Base-by-base conservation (phyloP, 345 rosid species). In the Geranium rotundifolium region DNA sequence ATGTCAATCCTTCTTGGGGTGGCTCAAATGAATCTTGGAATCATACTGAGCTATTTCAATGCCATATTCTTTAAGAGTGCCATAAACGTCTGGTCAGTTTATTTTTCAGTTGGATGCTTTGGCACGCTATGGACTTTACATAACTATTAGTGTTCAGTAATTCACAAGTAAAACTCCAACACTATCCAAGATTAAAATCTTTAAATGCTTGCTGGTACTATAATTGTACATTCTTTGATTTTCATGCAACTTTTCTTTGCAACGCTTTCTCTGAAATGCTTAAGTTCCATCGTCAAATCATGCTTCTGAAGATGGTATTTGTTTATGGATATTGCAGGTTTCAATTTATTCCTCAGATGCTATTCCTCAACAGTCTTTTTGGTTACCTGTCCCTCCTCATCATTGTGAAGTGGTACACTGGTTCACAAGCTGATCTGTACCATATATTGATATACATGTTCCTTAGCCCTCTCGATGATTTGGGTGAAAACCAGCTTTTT, bases 1-100 rank as follows among this genome's bases (percentile, higher is more conserved):
- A 85, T 93, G 96, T 93, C 99, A 29, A 93, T 90, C 74, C 95
- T 93, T 65, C 76, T 90, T 49, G 99, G 99, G 77, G 96, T 93
- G 70, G 73, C 92, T 63, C 99, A 90, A 73, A 93, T 93, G 99
- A 88, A 93, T 80, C 99, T 93, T 54, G 99, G 97, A 66, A 88
- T 90, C 69, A 70, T 93, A 56, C 64, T 93, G 85, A 93, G 99
- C 80, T 93, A 66, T 73, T 86, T 80, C 67, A 93, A 93, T 79
- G 99, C 97, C 62, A 63, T 31, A 63, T 93, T 86, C 83, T 93
- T 90, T 55, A 54, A 68, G 27, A 85, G 70, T 52, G 57, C 77
- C 57, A 34, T 34, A 5, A 34, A 34, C 10, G 41, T 34, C 41
- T 34, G 41, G 41, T 34, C 3, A 34, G 41, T 34, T 34, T 34